Conservation (phyloP, 1,284 basidiomycete species). For the Laetiporus sulphureus region DNA sequence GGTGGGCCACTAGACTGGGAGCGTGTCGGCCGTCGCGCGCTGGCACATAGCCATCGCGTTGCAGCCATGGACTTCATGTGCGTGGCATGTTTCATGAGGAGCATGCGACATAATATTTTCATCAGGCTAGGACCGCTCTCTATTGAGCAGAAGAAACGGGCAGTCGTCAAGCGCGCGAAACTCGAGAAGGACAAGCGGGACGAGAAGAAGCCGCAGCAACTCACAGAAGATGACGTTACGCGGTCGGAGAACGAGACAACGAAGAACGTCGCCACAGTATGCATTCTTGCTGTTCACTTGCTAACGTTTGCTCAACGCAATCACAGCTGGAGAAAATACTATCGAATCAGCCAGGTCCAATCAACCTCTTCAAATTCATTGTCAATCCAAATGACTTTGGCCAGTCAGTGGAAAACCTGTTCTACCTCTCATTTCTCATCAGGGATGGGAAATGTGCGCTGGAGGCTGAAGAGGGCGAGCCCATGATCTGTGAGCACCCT, state of each 20-base stretch:
- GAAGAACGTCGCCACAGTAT: constrained; percentile 64
- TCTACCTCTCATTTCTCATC: constrained; percentile 88
- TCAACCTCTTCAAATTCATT: constrained; percentile 81
- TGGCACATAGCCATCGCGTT: constrained; percentile 68
- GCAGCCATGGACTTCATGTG: constrained; percentile 79
- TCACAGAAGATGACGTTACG: constrained; percentile 70
- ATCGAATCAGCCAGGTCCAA: constrained; percentile 34
- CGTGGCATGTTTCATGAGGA: constrained; percentile 16
- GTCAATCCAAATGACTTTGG: constrained; percentile 85
- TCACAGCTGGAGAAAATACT: constrained; percentile 53
- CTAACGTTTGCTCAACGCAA: not conserved
- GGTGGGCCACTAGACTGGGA: constrained; percentile 58
- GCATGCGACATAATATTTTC: not conserved
- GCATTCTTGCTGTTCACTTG: constrained; percentile 13
- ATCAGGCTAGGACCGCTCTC: constrained; percentile 72
- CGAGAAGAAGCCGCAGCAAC: constrained; percentile 63
- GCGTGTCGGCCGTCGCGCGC: constrained; percentile 63
- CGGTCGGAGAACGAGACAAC: constrained; percentile 78
- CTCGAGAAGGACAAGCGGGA: constrained; percentile 70
- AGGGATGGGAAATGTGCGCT: constrained; percentile 76
- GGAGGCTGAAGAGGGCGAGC: constrained; percentile 63
- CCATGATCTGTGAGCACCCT: constrained; percentile 69
- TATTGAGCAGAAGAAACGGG: constrained; percentile 69
- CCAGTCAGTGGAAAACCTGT: constrained; percentile 91
- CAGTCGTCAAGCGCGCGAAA: constrained; percentile 50